These are phyloP conservation scores for Vanrija sp. DNA, from an alignment of 1,284 basidiomycete genomes.

Conservation along the genomic window DNA sequence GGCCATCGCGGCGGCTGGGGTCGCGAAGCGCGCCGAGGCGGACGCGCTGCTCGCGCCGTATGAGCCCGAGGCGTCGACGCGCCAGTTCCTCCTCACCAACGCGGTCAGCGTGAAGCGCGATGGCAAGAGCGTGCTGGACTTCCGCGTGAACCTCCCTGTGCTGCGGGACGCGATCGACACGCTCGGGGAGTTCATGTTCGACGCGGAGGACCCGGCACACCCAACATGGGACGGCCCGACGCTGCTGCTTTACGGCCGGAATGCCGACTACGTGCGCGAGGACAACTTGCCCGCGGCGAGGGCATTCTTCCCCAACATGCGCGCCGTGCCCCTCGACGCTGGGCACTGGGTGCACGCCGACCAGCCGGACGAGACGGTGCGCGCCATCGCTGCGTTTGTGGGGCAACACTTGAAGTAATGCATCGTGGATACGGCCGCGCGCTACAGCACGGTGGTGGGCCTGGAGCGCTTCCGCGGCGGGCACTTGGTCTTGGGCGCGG, in stretches of 20 bases:
- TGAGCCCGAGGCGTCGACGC: slow-evolving; percentile 51
- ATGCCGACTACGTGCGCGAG: slow-evolving; percentile 53
- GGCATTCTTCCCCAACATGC: slow-evolving; percentile 53
- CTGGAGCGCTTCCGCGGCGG: too few relatives aligned
- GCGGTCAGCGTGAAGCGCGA: slow-evolving; percentile 34
- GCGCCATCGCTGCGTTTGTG: slow-evolving; percentile 36
- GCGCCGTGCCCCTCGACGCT: slow-evolving; percentile 39
- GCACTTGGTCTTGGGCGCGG: too few relatives aligned
- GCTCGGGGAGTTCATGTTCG: slow-evolving; percentile 56
- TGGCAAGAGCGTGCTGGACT: slow-evolving; percentile 41
- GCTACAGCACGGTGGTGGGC: too few relatives aligned
- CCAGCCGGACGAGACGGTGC: slow-evolving; percentile 38
- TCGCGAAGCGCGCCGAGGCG: slow-evolving; percentile 51
- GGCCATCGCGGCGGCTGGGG: slow-evolving; percentile 48
- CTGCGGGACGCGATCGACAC: slow-evolving; percentile 49
- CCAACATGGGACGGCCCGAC: slow-evolving; percentile 49
- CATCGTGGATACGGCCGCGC: too few relatives aligned
- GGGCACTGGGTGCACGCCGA: slow-evolving; percentile 52
- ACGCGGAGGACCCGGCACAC: slow-evolving; percentile 12
- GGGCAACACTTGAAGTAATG: background rate
- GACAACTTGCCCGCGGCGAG: slow-evolving; percentile 50
- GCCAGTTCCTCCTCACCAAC: slow-evolving; percentile 58
- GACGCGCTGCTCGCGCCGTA: slow-evolving; percentile 51
- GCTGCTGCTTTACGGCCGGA: slow-evolving; percentile 54
- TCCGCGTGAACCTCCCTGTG: slow-evolving; percentile 53